phyloP scores from a whole-genome alignment of 1,284 basidiomycete species.

The Salmacisia buchloeana region DNA sequence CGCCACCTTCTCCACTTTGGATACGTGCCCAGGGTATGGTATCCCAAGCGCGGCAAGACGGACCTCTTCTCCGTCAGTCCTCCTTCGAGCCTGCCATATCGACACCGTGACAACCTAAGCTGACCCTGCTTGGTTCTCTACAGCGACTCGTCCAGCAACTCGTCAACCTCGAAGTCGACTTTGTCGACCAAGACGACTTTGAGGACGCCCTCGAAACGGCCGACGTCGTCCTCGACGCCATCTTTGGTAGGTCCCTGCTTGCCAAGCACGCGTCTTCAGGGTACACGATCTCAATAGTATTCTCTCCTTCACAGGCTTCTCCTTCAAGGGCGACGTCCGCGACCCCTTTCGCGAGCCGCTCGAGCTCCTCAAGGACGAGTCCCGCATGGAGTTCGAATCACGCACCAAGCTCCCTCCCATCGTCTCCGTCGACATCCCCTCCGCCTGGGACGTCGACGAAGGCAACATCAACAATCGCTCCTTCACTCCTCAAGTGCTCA shows the following conservation, averaged over 20 bases:
- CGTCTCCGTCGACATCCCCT: constrained; percentile 77
- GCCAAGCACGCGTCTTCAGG: neutral
- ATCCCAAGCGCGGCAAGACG: constrained; percentile 41
- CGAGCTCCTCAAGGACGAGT: constrained; percentile 57
- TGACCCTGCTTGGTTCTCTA: neutral
- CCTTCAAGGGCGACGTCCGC: constrained; percentile 71
- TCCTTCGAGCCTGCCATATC: neutral
- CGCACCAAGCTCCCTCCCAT: constrained; percentile 29
- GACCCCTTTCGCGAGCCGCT: constrained; percentile 78
- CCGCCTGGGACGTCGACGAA: constrained; percentile 86
- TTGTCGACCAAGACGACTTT: constrained; percentile 55
- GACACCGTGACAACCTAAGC: neutral
- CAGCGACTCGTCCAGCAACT: constrained; percentile 79
- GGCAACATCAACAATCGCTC: constrained; percentile 56
- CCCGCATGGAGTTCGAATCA: constrained; percentile 36
- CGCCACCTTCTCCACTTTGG: constrained; percentile 64
- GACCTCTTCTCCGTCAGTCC: constrained; percentile 29
- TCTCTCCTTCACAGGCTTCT: constrained; percentile 62
- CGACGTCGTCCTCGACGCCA: constrained; percentile 86
- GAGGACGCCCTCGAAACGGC: constrained; percentile 58
- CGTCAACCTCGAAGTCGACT: constrained; percentile 72
- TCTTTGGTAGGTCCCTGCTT: constrained; percentile 62
- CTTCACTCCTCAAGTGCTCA: constrained; percentile 70
- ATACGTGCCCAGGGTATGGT: constrained; percentile 42
- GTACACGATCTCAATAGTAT: neutral